Evolutionary conservation across 1,284 basidiomycete species (phyloP).

Genomic region (Austroboletus olivaceoglutinosus): DNA sequence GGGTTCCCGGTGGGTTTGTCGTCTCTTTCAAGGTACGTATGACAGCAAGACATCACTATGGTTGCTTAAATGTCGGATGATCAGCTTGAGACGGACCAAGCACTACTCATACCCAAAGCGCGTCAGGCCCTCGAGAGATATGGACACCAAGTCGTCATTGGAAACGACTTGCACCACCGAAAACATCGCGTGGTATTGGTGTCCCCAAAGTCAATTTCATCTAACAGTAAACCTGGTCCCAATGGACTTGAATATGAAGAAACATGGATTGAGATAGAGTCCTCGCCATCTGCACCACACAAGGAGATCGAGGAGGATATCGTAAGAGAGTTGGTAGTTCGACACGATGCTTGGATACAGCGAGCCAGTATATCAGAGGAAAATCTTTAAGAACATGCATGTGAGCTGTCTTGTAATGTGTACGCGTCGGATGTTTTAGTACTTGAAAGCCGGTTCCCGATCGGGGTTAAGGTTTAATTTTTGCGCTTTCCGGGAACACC

Average conservation of each 20-base stretch:
- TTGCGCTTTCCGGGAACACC: neutral
- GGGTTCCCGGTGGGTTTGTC: slow-evolving; percentile 89
- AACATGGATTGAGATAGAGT: slow-evolving; percentile 72
- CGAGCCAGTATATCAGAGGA: neutral
- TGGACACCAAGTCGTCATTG: slow-evolving; percentile 96
- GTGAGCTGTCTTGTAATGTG: neutral
- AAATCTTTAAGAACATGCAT: neutral
- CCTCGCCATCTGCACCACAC: slow-evolving; percentile 38
- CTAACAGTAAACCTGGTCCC: slow-evolving; percentile 34
- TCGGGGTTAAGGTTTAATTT: slow-evolving; percentile 21
- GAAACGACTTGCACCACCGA: slow-evolving; percentile 86
- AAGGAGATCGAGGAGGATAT: slow-evolving; percentile 95
- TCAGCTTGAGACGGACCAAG: slow-evolving; percentile 89
- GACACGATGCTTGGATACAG: slow-evolving; percentile 73
- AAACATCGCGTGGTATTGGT: slow-evolving; percentile 95
- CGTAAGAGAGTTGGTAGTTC: slow-evolving; percentile 66
- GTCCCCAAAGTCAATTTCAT: slow-evolving; percentile 36
- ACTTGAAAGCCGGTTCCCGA: neutral
- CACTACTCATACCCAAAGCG: slow-evolving; percentile 89
- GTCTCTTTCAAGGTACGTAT: slow-evolving; percentile 90
- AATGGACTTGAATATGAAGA: slow-evolving; percentile 40
- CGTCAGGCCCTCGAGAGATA: slow-evolving; percentile 86
- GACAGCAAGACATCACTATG: neutral
- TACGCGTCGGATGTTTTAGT: too few relatives aligned
- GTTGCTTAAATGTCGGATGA: neutral